Conservation (phyloP, 2,329 filamentous ascomycete genomes). For the Monascus ruber region DNA sequence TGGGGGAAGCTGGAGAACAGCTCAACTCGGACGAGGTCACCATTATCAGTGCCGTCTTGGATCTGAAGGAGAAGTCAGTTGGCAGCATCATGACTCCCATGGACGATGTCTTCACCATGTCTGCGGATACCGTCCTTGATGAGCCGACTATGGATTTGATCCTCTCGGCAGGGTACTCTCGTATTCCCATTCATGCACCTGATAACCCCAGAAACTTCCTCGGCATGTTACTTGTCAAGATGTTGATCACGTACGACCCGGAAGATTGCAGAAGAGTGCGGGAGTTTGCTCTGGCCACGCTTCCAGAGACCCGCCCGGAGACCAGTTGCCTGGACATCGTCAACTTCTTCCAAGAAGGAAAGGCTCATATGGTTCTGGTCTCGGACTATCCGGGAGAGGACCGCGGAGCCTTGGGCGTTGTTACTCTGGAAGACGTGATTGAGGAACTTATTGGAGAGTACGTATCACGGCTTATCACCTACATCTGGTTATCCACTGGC, state of each 20-base stretch:
- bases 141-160: conserved; percentile 92
- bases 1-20: conserved; percentile 73
- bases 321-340: conserved; percentile 97
- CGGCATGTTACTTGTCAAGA: conserved; percentile 96
- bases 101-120: conserved; percentile 93
- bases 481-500: background rate
- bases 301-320: conserved; percentile 88
- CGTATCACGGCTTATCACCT: conserved; percentile 27
- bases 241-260: conserved; percentile 95
- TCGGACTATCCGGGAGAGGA: conserved; percentile 85
- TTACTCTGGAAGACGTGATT: conserved; percentile 95
- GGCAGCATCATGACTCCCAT: conserved; percentile 98
- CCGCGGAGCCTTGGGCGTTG: conserved; percentile 79
- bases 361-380: conserved; percentile 96
- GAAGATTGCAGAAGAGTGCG: conserved; percentile 79
- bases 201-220: conserved; percentile 81
- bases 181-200: conserved; percentile 85
- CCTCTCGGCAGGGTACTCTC: conserved; percentile 83
- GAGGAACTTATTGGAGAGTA: conserved; percentile 97
- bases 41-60: conserved; percentile 92
- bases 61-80: conserved; percentile 91
- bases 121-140: conserved; percentile 85
- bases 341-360: conserved; percentile 99
- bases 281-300: conserved; percentile 83
- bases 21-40: conserved; percentile 96